Evolutionary conservation across 2,329 filamentous ascomycete genomes (phyloP), one percentile per base, ranked within the genome.

Genomic region (Microascus cirrosus): DNA sequence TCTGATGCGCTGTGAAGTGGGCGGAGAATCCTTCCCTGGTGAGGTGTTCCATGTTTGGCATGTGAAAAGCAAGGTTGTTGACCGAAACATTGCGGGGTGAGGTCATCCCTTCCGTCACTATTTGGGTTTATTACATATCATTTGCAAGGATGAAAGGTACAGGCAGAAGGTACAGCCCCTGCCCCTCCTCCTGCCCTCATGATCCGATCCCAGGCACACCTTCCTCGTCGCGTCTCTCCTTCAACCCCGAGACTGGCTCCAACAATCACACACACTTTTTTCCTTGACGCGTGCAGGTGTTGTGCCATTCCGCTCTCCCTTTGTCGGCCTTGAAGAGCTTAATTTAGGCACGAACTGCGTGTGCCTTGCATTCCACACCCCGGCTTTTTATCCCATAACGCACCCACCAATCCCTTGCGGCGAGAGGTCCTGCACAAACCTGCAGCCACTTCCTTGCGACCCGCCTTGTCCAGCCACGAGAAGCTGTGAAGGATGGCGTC

Each of bases 401-500:
- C 3, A 42, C 36, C 12, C n/a, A 15, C 36, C 36, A 42, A 42
- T 42, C 15, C 39, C 13, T 15, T 5, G 28, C 28, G 8, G 28
- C 28, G 8, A n/a, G 18, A 15, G 39, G 15, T 45, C 39, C 39
- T 15, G 6, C 39, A 45, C 39, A 45, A 45, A 18, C 39, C 39
- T 18, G 15, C 39, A n/a, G 15, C 39, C 39, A 8, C 6, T 12
- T 39, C 12, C 11, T 39, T 13, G 12, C 36, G 36, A 32, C 28
- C 36, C 15, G 6, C 36, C 36, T 20, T 20, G 24, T 25, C 20
- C 20, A 50, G 45, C 45, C 22, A 50, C 45, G 3, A 8, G n/a
- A 32, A 32, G 28, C 28, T 32, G 28, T n/a, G 24, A 36, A 20
- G 67, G 63, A 89, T 89, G 85, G 79, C 85, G 64, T 75, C 86